Evolutionary conservation across 2,329 filamentous ascomycete species (phyloP).

Genomic region (Ascochyta fabae): DNA sequence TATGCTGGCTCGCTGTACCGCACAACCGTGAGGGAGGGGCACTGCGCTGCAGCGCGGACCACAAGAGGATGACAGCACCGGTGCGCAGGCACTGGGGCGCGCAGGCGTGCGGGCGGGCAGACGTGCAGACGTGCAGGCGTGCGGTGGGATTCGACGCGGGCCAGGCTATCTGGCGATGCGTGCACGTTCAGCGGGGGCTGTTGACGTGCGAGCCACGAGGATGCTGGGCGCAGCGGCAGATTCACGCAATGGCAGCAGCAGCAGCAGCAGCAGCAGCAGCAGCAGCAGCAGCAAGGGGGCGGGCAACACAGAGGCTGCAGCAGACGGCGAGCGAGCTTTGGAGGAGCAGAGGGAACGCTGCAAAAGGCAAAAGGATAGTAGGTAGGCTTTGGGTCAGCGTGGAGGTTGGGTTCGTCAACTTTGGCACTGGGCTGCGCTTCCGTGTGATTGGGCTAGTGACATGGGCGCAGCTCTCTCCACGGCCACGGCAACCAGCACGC

Average conservation of each 20-base stretch:
- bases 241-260: constrained; percentile 12
- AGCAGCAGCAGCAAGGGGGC: constrained; percentile 4
- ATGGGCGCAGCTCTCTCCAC: constrained; percentile 19
- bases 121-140: constrained; percentile 9
- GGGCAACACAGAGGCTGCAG: constrained; percentile 7
- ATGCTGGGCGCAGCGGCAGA: constrained; percentile 17
- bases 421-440: constrained; percentile 18
- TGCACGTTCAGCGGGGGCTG: constrained; percentile 23
- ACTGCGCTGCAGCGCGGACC: constrained; percentile 19
- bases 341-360: constrained; percentile 2
- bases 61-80: constrained; percentile 9
- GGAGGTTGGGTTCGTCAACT: constrained; percentile 20
- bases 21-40: constrained; percentile 15
- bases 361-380: constrained; percentile 7
- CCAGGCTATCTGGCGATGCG: constrained; percentile 20
- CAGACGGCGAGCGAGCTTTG: constrained; percentile 2
- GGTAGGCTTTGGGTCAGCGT: constrained; percentile 17
- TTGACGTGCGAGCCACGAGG: constrained; percentile 23
- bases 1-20: constrained; percentile 8
- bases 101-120: constrained; percentile 23
- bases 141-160: constrained; percentile 23
- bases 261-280: constrained; percentile 3
- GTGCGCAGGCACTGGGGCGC: constrained; percentile 5
- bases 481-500: background rate
- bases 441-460: constrained; percentile 12